Evolutionary conservation across 805 yeast genomes (phyloP), one percentile per base, ranked within the genome.

Genomic region (Wickerhamiella lipophila): DNA sequence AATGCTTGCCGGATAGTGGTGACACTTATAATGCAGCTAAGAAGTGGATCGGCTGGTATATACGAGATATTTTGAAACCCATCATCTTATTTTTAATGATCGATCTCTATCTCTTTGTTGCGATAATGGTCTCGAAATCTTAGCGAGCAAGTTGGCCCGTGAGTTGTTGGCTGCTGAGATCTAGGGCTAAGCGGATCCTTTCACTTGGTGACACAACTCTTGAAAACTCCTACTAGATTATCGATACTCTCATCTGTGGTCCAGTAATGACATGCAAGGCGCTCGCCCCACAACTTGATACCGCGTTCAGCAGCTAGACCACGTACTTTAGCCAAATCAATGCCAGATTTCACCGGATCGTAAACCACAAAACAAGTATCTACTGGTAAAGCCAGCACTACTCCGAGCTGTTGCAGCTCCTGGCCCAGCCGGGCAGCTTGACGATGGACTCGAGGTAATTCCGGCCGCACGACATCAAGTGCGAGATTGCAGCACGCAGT

Each of bases 321-420:
- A 22, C 70, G 70, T 50, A 84, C 65, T 26, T 70, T 68, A 16
- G 65, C 72, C 23, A 79, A 77, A 59, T 80, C 76, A 64, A 86
- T 74, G 46, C 68, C 68, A 55, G 74, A 75, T 34, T 63, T 64
- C 44, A 61, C 61, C 22, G 77, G 64, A 61, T 87, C 89, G n/a
- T 84, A 58, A 59, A 84, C 84, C 39, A 88, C 87, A 64, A 88
- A 85, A 61, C 81, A 86, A 11, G 95, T 82, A 53, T 87, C 79
- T 2, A 78, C 81, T 2, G 96, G 95, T n/a, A 75, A 69, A 59
- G 76, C 81, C 52, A 83, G 66, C 25, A 69, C 64, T 50, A 83
- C 74, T 9, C 79, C 81, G 43, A 52, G n/a, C n/a, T 34, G 40
- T 27, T 53, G 50, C 36, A 63, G 54, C 32, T 55, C 58, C 30